Conservation (phyloP, 768 basidiomycete genomes). For the Vishniacozyma victoriae region DNA sequence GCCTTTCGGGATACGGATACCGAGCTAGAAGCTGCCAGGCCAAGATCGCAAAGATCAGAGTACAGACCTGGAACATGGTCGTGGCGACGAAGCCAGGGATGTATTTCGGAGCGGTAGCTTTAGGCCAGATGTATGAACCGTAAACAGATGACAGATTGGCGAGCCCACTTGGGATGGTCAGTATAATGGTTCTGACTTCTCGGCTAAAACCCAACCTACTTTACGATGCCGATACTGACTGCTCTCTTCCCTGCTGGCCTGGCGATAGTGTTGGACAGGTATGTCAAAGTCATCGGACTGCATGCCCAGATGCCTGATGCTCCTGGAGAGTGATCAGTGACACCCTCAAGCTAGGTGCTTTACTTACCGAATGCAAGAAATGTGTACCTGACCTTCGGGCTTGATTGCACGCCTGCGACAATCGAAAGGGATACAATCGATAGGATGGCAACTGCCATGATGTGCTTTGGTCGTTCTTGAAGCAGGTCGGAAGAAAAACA, state of each 20-base stretch:
- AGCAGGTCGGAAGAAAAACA: constrained; percentile 32
- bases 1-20: constrained; percentile 5
- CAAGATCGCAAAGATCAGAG: constrained; percentile 2
- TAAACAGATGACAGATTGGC: constrained; percentile 13
- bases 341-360: neutral
- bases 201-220: constrained; percentile 3
- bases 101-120: constrained; percentile 14
- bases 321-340: neutral
- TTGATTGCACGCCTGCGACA: constrained; percentile 16
- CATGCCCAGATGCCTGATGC: constrained; percentile 31
- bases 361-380: constrained; percentile 31
- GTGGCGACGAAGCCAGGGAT: constrained; percentile 20
- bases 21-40: constrained; percentile 5
- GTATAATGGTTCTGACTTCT: neutral
- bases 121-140: constrained; percentile 27
- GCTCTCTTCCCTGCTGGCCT: constrained; percentile 31
- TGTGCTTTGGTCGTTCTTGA: constrained; percentile 34
- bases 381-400: constrained; percentile 30
- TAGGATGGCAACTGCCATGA: constrained; percentile 12
- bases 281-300: constrained; percentile 23
- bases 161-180: constrained; percentile 1
- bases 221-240: constrained; percentile 29
- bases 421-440: constrained; percentile 33
- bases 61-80: constrained; percentile 11
- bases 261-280: constrained; percentile 31